A percentile compares a stretch with the other conserved stretches of the same genome.
These are phyloP conservation scores for Suhomyces sp. DNA, from an alignment of 805 yeast species.

Conservation along the genomic window DNA sequence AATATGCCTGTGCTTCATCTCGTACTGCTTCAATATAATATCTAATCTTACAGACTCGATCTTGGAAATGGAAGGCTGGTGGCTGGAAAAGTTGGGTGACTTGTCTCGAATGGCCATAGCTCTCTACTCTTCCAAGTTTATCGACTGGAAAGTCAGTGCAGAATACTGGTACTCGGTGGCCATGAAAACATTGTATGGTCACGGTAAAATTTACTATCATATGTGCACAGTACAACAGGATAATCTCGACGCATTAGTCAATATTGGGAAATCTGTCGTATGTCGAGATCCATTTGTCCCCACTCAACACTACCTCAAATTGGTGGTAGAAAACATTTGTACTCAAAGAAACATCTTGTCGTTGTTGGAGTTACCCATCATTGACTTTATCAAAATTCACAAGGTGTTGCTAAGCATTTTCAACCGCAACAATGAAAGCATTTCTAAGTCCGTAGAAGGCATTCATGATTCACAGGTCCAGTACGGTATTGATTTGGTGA, in stretches of 20 bases:
- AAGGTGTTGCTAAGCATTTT: conserved; percentile 61
- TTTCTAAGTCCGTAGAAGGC: conserved; percentile 17
- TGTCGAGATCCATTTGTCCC: conserved; percentile 85
- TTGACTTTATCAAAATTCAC: conserved; percentile 63
- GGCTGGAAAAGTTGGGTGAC: conserved; percentile 87
- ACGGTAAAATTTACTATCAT: conserved; percentile 83
- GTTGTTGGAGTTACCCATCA: conserved; percentile 56
- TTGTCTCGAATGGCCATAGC: conserved; percentile 87
- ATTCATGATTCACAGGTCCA: conserved; percentile 47
- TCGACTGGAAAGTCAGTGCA: conserved; percentile 83
- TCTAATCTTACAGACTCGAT: conserved; percentile 53
- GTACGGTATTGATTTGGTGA: conserved; percentile 57
- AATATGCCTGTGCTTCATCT: conserved; percentile 70
- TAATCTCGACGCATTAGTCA: conserved; percentile 72
- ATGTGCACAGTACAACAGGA: conserved; percentile 84
- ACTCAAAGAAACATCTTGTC: conserved; percentile 61
- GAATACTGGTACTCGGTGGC: conserved; percentile 81
- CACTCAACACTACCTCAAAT: conserved; percentile 69
- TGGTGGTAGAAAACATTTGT: conserved; percentile 76
- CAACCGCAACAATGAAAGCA: conserved; percentile 10
- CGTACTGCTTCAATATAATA: conserved; percentile 65
- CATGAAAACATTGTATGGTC: conserved; percentile 71
- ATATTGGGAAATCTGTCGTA: conserved; percentile 73
- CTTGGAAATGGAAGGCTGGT: conserved; percentile 62
- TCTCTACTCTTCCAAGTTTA: conserved; percentile 69